A percentile compares a stretch with the other conserved stretches of the same genome.
Conservation (phyloP, 2,329 filamentous ascomycete species). For the Zopfia rhizophila region DNA sequence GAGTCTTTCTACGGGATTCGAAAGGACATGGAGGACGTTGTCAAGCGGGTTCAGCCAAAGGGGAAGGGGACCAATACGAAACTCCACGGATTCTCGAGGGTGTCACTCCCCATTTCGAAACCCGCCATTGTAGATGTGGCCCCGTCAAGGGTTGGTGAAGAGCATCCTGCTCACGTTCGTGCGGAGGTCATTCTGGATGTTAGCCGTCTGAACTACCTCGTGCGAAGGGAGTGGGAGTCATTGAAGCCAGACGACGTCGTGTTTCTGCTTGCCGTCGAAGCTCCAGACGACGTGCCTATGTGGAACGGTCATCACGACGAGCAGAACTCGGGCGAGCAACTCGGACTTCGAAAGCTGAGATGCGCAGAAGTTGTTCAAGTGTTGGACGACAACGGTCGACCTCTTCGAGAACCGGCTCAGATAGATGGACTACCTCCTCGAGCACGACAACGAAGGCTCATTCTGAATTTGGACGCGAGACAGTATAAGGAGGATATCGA, state of each 20-base stretch:
- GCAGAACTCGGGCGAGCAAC: conserved; percentile 65
- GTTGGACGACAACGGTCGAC: conserved; percentile 83
- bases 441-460: conserved; percentile 73
- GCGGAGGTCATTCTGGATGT: conserved; percentile 89
- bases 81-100: conserved; percentile 88
- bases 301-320: conserved; percentile 64
- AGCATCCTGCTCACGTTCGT: conserved; percentile 83
- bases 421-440: conserved; percentile 70
- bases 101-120: conserved; percentile 88
- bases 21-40: conserved; percentile 84
- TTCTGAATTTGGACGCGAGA: conserved; percentile 82
- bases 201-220: conserved; percentile 76
- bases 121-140: conserved; percentile 88
- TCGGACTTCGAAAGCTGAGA: conserved; percentile 77
- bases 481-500: conserved; percentile 83
- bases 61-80: conserved; percentile 71
- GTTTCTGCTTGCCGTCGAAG: conserved; percentile 82
- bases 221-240: conserved; percentile 89
- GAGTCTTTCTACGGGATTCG: conserved; percentile 95
- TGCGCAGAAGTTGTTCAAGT: conserved; percentile 88
- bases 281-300: conserved; percentile 62
- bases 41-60: conserved; percentile 81
- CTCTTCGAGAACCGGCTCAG: conserved; percentile 72
- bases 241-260: conserved; percentile 88
- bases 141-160: conserved; percentile 83